Conservation (phyloP, 2,329 filamentous ascomycete genomes). For the Hypoxylon sp. region DNA sequence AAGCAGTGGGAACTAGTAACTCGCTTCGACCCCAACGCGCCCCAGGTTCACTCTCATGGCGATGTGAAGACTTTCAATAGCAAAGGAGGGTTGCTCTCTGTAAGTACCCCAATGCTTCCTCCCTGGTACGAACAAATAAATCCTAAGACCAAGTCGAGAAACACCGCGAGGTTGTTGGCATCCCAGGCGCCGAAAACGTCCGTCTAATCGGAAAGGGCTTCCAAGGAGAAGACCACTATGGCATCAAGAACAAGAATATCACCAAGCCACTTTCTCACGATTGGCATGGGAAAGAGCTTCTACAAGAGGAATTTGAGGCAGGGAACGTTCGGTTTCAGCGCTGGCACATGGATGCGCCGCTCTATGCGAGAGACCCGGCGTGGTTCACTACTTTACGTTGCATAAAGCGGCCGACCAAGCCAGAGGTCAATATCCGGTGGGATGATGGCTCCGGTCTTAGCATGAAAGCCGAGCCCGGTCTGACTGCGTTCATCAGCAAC, state of each 20-base stretch:
- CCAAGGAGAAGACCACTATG: slow-evolving; percentile 62
- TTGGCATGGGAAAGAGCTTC: slow-evolving; percentile 57
- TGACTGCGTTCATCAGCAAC: slow-evolving; percentile 62
- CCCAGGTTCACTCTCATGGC: slow-evolving; percentile 60
- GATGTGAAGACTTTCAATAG: slow-evolving; percentile 59
- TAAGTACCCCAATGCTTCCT: slow-evolving; percentile 34
- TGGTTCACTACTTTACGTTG: slow-evolving; percentile 61
- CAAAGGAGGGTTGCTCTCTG: slow-evolving; percentile 58
- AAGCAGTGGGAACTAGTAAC: slow-evolving; percentile 64
- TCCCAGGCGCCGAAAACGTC: slow-evolving; percentile 62
- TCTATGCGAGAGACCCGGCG: slow-evolving; percentile 60
- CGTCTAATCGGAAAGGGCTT: slow-evolving; percentile 63
- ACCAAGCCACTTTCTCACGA: slow-evolving; percentile 55
- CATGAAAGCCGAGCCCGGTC: slow-evolving; percentile 61
- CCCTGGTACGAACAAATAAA: neutral
- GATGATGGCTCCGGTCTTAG: slow-evolving; percentile 60
- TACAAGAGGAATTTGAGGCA: slow-evolving; percentile 55
- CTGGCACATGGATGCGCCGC: slow-evolving; percentile 65
- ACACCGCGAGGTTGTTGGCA: slow-evolving; percentile 55
- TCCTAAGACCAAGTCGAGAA: slow-evolving; percentile 40
- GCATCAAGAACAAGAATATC: slow-evolving; percentile 58
- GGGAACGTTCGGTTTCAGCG: slow-evolving; percentile 63
- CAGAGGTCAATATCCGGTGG: slow-evolving; percentile 59
- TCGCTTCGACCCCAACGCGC: slow-evolving; percentile 60
- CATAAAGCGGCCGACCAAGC: slow-evolving; percentile 57